Evolutionary conservation across 805 yeast genomes (phyloP), one percentile per base, ranked within the genome.

Genomic region (Metschnikowia picachoensis): DNA sequence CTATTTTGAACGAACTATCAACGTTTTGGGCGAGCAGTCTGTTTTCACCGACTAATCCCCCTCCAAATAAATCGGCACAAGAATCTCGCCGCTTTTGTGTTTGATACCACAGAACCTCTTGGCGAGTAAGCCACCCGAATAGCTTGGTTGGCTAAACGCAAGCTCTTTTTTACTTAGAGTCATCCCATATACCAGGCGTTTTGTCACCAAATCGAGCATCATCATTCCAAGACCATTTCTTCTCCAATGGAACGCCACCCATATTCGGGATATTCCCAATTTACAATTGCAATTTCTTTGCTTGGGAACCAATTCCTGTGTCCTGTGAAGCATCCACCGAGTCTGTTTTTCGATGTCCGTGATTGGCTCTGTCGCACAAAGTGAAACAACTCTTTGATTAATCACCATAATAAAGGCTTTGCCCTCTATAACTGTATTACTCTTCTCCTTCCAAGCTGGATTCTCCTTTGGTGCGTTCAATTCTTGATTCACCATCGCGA

Each of bases 131-230:
- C 81, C 80, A 0, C 92, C 92, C 47, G 75, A 72, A 41, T 72
- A 77, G 47, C 86, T 80, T 0, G 91, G 90, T 59, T 85, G 92
- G 37, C 87, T 81, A 79, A 87, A 85, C 1, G 82, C 86, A 15
- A 85, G 60, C 48, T 78, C 73, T 13, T 50, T 52, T 46, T 62
- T 74, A 2, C 64, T 62, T 12, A 83, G 52, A 0, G 20, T 41
- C 45, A 75, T 57, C 0, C 87, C 88, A 55, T 77, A 78, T 1
- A 82, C 62, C 20, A 78, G 64, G 44, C 77, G 53, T 1, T 57
- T 57, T 43, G 72, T 61, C 0, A 80, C 78, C 3, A 70, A 59
- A 3, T 73, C 60, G 5, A 84, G 53, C 38, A 85, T 56, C 36
- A 56, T 59, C 7, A 64, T 54, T 0, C 79, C 87, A 11, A 84